Evolutionary conservation across 106 monocot genomes (phyloP).

Genomic region (Xerophyta viscosa): DNA sequence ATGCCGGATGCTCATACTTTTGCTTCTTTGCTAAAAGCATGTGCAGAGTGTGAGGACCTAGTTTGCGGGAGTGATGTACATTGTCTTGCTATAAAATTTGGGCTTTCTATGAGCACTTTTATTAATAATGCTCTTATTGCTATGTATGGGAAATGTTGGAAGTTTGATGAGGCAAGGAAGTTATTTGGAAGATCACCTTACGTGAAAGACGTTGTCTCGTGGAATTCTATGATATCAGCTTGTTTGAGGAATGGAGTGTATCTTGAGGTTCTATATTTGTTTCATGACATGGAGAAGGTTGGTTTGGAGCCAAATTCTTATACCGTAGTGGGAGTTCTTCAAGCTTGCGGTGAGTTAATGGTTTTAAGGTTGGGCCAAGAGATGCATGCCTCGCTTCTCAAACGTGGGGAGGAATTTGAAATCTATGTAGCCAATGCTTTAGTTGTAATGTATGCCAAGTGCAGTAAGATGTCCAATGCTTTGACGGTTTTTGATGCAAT

Average conservation of each 20-base stretch:
- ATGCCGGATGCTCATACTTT: conserved; percentile 64
- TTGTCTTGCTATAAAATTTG: conserved; percentile 42
- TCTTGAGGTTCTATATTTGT: conserved; percentile 48
- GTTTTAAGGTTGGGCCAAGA: conserved; percentile 48
- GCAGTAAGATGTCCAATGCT: conserved; percentile 37
- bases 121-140: conserved; percentile 66
- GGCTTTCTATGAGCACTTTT: conserved; percentile 24
- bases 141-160: conserved; percentile 71
- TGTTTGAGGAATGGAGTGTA: conserved; percentile 44
- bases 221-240: conserved; percentile 78
- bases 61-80: conserved; percentile 43
- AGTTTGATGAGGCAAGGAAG: conserved; percentile 24
- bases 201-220: conserved; percentile 52
- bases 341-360: conserved; percentile 65
- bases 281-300: conserved; percentile 43
- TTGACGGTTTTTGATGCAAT: conserved; percentile 40
- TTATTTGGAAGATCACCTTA: conserved; percentile 44
- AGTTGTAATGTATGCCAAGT: conserved; percentile 59
- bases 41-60: conserved; percentile 25
- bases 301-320: conserved; percentile 52
- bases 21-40: conserved; percentile 68
- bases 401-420: conserved; percentile 17
- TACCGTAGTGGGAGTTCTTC: conserved; percentile 70
- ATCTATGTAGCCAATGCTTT: conserved; percentile 69
- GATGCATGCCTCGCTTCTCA: conserved; percentile 62